phyloP scores from a whole-genome alignment of 257 asterid species.

The Ocimum tenuiflorum region DNA sequence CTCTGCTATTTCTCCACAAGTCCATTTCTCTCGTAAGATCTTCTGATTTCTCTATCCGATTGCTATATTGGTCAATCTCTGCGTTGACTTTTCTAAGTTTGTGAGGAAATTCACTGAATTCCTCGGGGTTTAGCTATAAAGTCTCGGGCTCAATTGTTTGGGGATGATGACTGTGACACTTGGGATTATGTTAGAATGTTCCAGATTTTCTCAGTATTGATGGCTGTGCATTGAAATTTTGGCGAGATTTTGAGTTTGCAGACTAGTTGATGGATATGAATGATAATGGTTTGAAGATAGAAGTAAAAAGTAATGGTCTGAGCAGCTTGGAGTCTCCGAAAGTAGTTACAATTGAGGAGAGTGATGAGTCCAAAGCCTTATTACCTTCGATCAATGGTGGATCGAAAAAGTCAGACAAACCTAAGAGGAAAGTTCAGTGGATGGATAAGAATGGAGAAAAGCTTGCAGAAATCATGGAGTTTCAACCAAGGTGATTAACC shows the following conservation, averaged over 20 bases:
- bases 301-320: conserved; percentile 22
- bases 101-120: not conserved
- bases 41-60: not conserved
- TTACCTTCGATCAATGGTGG: conserved; percentile 43
- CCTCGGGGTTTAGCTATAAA: conserved; percentile 9
- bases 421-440: conserved; percentile 84
- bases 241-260: conserved; percentile 7
- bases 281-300: conserved; percentile 30
- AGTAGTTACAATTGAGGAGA: conserved; percentile 36
- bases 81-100: conserved; percentile 36
- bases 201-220: not conserved
- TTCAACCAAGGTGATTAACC: conserved; percentile 65
- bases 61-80: conserved; percentile 17
- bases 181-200: conserved; percentile 18
- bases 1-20: not conserved
- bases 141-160: conserved; percentile 15
- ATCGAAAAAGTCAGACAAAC: conserved; percentile 37
- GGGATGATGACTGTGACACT: conserved; percentile 16
- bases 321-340: conserved; percentile 30
- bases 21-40: not conserved
- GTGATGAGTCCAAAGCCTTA: conserved; percentile 51
- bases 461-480: conserved; percentile 75
- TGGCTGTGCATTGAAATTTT: conserved; percentile 12
- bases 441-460: conserved; percentile 68
- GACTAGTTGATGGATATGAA: conserved; percentile 43